Percentiles rank a stretch among this genome's conserved stretches.
phyloP scores from a whole-genome alignment of 306 rosid species.

The Gastrolobium bilobum region DNA sequence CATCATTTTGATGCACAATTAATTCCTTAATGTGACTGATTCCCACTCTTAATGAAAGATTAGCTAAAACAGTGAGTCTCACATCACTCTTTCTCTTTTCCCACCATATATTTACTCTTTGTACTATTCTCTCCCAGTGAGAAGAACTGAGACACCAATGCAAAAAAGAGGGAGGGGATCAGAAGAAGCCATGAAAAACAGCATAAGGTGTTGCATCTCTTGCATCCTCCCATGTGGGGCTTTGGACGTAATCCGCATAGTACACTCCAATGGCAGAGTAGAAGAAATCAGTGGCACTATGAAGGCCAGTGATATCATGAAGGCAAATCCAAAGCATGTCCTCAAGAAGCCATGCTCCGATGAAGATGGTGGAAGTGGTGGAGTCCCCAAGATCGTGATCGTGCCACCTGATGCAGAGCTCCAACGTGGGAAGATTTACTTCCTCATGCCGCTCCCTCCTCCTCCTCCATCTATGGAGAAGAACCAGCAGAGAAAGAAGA shows the following conservation, averaged over 20 bases:
- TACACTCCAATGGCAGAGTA: conserved; percentile 78
- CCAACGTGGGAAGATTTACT: conserved; percentile 88
- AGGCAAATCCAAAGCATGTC: conserved; percentile 78
- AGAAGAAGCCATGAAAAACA: conserved; percentile 59
- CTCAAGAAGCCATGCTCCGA: conserved; percentile 78
- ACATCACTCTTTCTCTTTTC: not conserved
- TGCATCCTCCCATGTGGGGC: conserved; percentile 93
- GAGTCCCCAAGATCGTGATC: conserved; percentile 69
- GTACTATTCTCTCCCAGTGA: conserved; percentile 35
- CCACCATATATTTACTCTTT: conserved; percentile 42
- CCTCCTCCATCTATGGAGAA: conserved; percentile 44
- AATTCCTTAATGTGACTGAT: conserved; percentile 47
- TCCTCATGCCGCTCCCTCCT: conserved; percentile 76
- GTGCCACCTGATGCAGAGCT: conserved; percentile 87
- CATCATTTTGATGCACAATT: conserved; percentile 21
- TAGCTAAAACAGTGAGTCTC: conserved; percentile 16
- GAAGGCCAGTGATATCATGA: conserved; percentile 80
- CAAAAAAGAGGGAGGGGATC: conserved; percentile 10
- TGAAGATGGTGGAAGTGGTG: conserved; percentile 22
- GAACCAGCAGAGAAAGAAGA: conserved; percentile 44
- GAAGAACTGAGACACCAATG: conserved; percentile 44
- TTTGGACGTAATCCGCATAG: conserved; percentile 82
- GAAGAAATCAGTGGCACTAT: conserved; percentile 81
- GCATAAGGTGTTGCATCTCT: conserved; percentile 80
- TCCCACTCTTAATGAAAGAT: conserved; percentile 39